phyloP scores from a whole-genome alignment of 78 protist genomes.

The Isochrysis galbana region DNA sequence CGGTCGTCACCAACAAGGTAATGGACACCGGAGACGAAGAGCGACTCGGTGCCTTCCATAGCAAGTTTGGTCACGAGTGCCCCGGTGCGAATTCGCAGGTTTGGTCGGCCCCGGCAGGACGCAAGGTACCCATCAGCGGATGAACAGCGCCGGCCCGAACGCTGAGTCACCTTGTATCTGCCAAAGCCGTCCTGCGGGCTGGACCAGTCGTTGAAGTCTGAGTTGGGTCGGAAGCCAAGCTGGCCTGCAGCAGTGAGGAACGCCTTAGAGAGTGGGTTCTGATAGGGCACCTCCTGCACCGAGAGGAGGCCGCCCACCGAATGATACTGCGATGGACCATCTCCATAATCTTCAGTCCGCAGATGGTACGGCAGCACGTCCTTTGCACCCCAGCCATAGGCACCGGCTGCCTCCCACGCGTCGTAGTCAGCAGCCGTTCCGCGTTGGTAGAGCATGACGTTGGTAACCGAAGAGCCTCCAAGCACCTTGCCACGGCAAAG shows the following conservation, averaged over 20 bases:
- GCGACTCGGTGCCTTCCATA: background rate
- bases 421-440: conserved; percentile 39
- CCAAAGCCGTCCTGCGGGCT: conserved; percentile 26
- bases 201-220: conserved; percentile 24
- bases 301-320: background rate
- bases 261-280: background rate
- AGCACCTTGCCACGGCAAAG: conserved; percentile 36
- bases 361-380: conserved; percentile 18
- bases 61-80: background rate
- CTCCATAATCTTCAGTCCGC: background rate
- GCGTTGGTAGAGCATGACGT: conserved; percentile 32
- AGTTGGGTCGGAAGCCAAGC: background rate
- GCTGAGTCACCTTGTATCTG: background rate
- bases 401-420: conserved; percentile 8
- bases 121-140: background rate
- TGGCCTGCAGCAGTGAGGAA: background rate
- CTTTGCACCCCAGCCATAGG: background rate
- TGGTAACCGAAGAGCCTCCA: conserved; percentile 17
- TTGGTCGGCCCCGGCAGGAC: background rate
- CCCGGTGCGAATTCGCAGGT: background rate
- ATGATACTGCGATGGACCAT: background rate
- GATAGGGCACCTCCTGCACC: background rate
- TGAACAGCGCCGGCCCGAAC: background rate
- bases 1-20: background rate
- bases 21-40: background rate